phyloP scores from a whole-genome alignment of 331 rosid genomes.

The Acacia pycnantha region DNA sequence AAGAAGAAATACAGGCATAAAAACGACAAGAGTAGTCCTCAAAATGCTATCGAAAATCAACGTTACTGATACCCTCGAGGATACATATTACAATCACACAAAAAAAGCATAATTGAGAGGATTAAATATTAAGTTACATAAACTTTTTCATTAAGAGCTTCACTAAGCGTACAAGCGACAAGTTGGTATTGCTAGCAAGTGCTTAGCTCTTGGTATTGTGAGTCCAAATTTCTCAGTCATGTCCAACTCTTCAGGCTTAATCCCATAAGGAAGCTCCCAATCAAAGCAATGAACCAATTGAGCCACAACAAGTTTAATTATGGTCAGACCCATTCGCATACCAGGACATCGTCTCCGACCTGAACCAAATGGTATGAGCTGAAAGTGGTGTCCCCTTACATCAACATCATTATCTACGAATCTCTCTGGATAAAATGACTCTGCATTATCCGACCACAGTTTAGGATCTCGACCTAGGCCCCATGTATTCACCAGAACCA shows the following conservation, averaged over 20 bases:
- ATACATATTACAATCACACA: too few species aligned
- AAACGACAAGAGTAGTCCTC: too few species aligned
- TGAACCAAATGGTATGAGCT: constrained; percentile 11
- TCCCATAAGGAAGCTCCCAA: constrained; percentile 7
- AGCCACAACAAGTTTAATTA: background rate
- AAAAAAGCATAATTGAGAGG: background rate
- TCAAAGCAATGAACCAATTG: background rate
- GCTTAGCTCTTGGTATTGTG: background rate
- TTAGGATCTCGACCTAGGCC: background rate
- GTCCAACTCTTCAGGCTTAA: background rate
- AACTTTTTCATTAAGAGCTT: background rate
- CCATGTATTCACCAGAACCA: background rate
- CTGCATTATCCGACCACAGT: background rate
- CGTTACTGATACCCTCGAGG: too few species aligned
- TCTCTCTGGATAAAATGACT: background rate
- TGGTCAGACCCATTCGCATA: background rate
- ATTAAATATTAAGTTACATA: background rate
- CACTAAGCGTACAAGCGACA: background rate
- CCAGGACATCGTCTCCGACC: background rate
- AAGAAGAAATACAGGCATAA: too few species aligned
- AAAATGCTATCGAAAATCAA: too few species aligned
- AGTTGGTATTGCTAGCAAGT: background rate
- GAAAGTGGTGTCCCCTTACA: background rate
- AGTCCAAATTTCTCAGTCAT: background rate
- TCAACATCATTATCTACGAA: background rate